phyloP scores from a whole-genome alignment of 257 asterid species.

The Nicotiana noctiflora region DNA sequence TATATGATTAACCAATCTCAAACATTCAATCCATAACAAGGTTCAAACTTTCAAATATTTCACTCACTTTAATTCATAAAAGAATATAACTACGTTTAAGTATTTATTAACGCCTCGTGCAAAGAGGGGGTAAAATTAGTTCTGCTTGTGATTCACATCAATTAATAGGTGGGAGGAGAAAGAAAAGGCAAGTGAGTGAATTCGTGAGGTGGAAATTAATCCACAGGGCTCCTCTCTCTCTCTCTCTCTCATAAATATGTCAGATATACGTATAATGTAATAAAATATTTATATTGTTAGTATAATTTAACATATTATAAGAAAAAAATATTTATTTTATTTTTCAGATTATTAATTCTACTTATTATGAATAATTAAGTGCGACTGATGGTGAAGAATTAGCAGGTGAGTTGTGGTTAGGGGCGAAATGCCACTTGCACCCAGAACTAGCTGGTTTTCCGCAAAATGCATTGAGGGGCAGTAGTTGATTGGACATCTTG shows the following conservation, averaged over 20 bases:
- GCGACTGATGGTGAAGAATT: not conserved
- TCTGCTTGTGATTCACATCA: slow-evolving; percentile 78
- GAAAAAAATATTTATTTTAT: too few species aligned
- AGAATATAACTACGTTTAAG: slow-evolving; percentile 18
- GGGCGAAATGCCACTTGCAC: not conserved
- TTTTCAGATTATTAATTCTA: too few species aligned
- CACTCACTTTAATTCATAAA: not conserved
- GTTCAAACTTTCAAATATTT: slow-evolving; percentile 46
- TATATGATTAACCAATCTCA: not conserved
- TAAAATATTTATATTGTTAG: too few species aligned
- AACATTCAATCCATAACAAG: slow-evolving; percentile 11
- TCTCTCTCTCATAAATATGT: not conserved
- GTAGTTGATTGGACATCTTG: too few species aligned
- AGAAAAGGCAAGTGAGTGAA: slow-evolving; percentile 20
- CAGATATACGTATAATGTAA: not conserved
- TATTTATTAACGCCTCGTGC: slow-evolving; percentile 64
- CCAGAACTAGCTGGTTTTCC: too few species aligned
- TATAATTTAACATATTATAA: too few species aligned
- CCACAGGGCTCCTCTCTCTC: slow-evolving; percentile 43
- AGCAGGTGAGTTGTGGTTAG: too few species aligned
- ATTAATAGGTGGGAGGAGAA: slow-evolving; percentile 23
- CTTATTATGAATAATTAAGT: not conserved
- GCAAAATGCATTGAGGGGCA: too few species aligned
- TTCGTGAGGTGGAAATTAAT: slow-evolving; percentile 61
- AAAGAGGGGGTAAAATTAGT: slow-evolving; percentile 52